phyloP scores from a whole-genome alignment of 768 basidiomycete genomes.

The Lactarius akahatsu region DNA sequence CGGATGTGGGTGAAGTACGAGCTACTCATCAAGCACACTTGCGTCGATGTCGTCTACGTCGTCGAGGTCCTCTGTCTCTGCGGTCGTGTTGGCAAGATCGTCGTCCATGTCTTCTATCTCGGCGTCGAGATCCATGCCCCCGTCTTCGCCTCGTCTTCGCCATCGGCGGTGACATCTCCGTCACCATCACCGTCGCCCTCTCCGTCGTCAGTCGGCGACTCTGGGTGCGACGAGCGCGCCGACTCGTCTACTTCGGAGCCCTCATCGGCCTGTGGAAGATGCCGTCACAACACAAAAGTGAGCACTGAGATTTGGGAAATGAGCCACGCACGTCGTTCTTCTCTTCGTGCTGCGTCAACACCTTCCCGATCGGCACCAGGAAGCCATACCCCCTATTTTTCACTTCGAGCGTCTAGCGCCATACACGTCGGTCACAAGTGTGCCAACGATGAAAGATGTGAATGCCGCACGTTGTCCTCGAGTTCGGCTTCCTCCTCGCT shows the following conservation, averaged over 20 bases:
- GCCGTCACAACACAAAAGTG: background rate
- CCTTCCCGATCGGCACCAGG: constrained; percentile 71
- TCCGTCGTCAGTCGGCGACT: constrained; percentile 40
- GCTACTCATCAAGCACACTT: constrained; percentile 20
- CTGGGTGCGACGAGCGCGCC: constrained; percentile 40
- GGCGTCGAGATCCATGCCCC: constrained; percentile 45
- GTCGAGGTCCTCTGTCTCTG: constrained; percentile 19
- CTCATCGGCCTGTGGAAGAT: constrained; percentile 39
- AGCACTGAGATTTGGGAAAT: background rate
- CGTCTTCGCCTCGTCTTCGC: constrained; percentile 58
- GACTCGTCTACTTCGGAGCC: constrained; percentile 45
- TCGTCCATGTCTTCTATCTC: constrained; percentile 36
- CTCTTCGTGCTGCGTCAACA: constrained; percentile 74
- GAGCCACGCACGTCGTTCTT: constrained; percentile 67
- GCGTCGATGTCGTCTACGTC: constrained; percentile 21
- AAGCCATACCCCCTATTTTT: constrained; percentile 65
- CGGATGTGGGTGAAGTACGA: background rate
- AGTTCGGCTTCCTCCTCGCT: constrained; percentile 82
- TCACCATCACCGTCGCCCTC: constrained; percentile 34
- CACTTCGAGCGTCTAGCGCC: constrained; percentile 52
- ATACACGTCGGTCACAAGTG: background rate
- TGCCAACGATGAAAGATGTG: background rate
- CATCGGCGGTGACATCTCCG: constrained; percentile 47
- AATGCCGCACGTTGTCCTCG: constrained; percentile 62
- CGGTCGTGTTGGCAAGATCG: constrained; percentile 23